Percentiles rank a stretch among this genome's conserved stretches.
phyloP scores from a whole-genome alignment of 441 rosid species.

The Euphorbia celastroides region DNA sequence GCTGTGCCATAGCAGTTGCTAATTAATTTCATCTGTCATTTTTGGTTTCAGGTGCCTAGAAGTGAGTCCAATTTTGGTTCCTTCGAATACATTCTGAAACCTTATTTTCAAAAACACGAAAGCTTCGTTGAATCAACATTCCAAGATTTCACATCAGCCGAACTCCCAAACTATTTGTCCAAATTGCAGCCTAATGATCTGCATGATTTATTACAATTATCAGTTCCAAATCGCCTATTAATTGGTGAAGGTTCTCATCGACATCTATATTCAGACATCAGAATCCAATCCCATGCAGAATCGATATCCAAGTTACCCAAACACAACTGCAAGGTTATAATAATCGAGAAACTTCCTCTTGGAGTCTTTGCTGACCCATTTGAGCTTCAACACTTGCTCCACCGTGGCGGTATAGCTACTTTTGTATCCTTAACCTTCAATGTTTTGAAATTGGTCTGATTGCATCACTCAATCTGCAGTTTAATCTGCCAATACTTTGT shows the following conservation, averaged over 20 bases:
- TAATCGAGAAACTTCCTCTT: slow-evolving; percentile 59
- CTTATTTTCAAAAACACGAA: slow-evolving; percentile 47
- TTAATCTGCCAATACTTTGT: slow-evolving; percentile 13
- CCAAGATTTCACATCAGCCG: slow-evolving; percentile 30
- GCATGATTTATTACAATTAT: slow-evolving; percentile 21
- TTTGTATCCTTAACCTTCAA: background rate
- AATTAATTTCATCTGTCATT: background rate
- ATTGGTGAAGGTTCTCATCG: slow-evolving; percentile 90
- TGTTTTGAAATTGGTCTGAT: slow-evolving; percentile 5
- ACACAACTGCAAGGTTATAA: slow-evolving; percentile 35
- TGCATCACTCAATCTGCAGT: background rate
- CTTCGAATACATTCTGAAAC: slow-evolving; percentile 36
- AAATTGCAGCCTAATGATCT: slow-evolving; percentile 21
- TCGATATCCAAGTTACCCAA: slow-evolving; percentile 18
- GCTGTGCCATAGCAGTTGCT: background rate
- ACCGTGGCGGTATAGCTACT: slow-evolving; percentile 40
- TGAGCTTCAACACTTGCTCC: slow-evolving; percentile 67
- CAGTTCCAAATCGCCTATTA: slow-evolving; percentile 35
- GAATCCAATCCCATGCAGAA: slow-evolving; percentile 27
- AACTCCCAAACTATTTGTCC: slow-evolving; percentile 30
- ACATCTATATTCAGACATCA: slow-evolving; percentile 43
- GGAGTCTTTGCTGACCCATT: slow-evolving; percentile 90
- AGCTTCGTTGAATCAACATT: slow-evolving; percentile 41
- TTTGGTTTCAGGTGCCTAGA: slow-evolving; percentile 29
- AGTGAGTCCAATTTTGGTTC: slow-evolving; percentile 8